phyloP scores from a whole-genome alignment of 2,329 filamentous ascomycete genomes.

The Hymenoscyphus salicellus region DNA sequence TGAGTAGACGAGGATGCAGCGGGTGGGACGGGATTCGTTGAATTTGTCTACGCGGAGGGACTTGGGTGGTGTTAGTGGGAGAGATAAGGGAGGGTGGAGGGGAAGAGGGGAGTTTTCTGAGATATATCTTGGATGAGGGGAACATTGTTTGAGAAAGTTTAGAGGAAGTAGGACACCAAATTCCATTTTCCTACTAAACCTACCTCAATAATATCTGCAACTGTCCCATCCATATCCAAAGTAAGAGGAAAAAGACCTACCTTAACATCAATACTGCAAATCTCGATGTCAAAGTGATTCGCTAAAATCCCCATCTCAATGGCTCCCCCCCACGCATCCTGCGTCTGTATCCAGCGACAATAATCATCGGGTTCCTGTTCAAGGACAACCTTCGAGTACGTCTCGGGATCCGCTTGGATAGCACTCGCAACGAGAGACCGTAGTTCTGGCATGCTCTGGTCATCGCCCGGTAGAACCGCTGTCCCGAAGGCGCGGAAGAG shows the following conservation, averaged over 20 bases:
- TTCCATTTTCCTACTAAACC: too few species aligned
- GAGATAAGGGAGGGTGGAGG: slow-evolving; percentile 14
- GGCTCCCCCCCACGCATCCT: slow-evolving; percentile 84
- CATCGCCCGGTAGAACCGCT: slow-evolving; percentile 61
- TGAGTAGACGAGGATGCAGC: slow-evolving; percentile 83
- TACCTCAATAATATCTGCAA: too few species aligned
- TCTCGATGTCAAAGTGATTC: slow-evolving; percentile 80
- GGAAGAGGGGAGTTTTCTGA: too few species aligned
- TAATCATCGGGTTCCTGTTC: slow-evolving; percentile 70
- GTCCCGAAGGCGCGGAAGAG: slow-evolving; percentile 87
- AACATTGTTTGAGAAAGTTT: too few species aligned
- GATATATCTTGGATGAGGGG: too few species aligned
- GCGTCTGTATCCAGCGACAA: slow-evolving; percentile 74
- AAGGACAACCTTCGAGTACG: slow-evolving; percentile 74
- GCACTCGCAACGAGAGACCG: slow-evolving; percentile 74
- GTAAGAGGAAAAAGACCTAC: too few species aligned
- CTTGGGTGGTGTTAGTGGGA: slow-evolving; percentile 38
- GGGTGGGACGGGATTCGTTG: slow-evolving; percentile 64
- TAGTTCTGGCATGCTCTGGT: slow-evolving; percentile 68
- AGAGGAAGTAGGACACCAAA: too few species aligned
- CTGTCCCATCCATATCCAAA: too few species aligned
- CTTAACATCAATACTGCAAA: slow-evolving; percentile 78
- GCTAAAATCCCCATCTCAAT: slow-evolving; percentile 87
- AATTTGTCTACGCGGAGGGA: slow-evolving; percentile 67
- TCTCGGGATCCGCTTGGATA: slow-evolving; percentile 69